Conservation (phyloP, 2,329 filamentous ascomycete genomes). For the Microsporum canis region DNA sequence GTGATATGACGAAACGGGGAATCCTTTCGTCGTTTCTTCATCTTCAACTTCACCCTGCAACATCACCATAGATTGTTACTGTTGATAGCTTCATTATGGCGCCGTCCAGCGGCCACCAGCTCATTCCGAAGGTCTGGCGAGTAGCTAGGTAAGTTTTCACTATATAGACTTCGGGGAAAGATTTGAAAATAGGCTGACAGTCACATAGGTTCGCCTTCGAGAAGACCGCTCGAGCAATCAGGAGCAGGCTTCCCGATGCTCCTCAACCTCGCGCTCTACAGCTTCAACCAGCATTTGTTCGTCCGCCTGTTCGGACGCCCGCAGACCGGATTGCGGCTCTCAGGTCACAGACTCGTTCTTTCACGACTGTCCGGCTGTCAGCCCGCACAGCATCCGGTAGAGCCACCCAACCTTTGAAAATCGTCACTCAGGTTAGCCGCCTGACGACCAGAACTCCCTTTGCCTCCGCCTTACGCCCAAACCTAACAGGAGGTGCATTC, state of each 20-base stretch:
- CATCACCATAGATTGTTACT: neutral
- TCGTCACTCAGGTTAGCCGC: conserved; percentile 46
- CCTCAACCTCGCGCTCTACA: conserved; percentile 34
- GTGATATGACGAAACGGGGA: neutral
- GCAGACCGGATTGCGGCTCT: conserved; percentile 52
- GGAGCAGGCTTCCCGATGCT: conserved; percentile 33
- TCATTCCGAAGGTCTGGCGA: conserved; percentile 40
- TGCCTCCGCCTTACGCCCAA: conserved; percentile 76
- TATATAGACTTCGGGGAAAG: neutral
- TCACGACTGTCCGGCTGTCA: conserved; percentile 43
- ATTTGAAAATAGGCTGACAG: neutral
- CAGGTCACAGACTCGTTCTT: conserved; percentile 51
- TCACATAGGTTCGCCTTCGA: conserved; percentile 36
- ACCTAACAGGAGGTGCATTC: conserved; percentile 76
- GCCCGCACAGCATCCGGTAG: conserved; percentile 42
- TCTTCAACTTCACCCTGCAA: neutral
- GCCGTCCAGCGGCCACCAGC: conserved; percentile 38
- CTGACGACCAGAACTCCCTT: conserved; percentile 72
- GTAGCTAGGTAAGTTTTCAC: conserved; percentile 33
- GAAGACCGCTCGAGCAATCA: conserved; percentile 36
- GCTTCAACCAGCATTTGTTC: conserved; percentile 50
- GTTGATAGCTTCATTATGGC: conserved; percentile 30
- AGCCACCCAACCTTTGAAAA: conserved; percentile 45
- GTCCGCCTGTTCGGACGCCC: conserved; percentile 46
- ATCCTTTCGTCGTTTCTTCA: conserved; percentile 3